Base-by-base conservation (phyloP, 1,139 yeast species). In the Zhuliangozyma parablackwelliae region DNA sequence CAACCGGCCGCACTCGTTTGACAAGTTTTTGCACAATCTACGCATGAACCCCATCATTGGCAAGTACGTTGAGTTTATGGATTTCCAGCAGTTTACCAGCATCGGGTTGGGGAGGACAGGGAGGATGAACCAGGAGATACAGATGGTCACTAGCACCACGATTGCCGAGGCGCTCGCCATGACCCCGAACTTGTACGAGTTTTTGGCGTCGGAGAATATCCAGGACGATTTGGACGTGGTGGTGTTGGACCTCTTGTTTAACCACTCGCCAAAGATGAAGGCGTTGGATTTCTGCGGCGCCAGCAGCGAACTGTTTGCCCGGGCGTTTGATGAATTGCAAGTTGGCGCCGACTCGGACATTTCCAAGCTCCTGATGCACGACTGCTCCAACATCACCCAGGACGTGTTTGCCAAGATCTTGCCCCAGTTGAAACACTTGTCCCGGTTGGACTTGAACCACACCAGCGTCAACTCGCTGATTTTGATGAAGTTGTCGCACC, bases 231-330 rank as follows among this genome's bases (percentile, higher is more conserved):
- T 90, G 53, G 87, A 84, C 53, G 69, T 67, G 1, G 61, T 69
- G 12, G 77, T 82, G 2, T 72, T 89, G 35, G 65, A 78, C 45
- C 65, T 66, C 41, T 60, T 83, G 33, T 79, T 90, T 51, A 80
- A 82, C 46, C 60, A 75, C 12, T 69, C 83, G 46, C 75, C 75
- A 9, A 65, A 72, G 40, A 64, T 90, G 33, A 78, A 81, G 56
- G 78, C 87, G 1, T 64, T 89, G 20, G 97, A 89, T 61, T 87
- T 89, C 49, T 89, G 96, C 59, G 97, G 97, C 3, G 87, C 95
- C 29, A 80, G 88, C 10, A 82, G 86, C 36, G 69, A 69, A 34
- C 63, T 57, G 21, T 85, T 86, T 52, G 78, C 78, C 10, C 54
- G 62, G n/a, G 84, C 86, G n/a, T 83, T 87, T 54, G 64, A 68